Conservation (phyloP, 108 stramenopile species). For the Chaetoceros tenuissimus region DNA sequence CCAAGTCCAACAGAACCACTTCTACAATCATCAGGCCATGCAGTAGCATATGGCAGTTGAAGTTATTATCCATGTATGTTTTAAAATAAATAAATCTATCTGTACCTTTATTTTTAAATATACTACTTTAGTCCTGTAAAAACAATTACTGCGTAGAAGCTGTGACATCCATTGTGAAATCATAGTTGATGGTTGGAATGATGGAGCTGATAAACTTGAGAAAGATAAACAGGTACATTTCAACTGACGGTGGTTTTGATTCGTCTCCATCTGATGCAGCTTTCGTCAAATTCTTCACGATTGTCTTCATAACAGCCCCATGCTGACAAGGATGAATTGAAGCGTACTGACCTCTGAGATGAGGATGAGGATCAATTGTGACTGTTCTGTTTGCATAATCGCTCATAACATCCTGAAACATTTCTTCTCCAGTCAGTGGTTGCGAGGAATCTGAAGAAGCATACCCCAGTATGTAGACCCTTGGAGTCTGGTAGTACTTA, state of each 20-base stretch:
- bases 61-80: too few relatives aligned
- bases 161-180: conserved; percentile 96
- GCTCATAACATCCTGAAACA: conserved; percentile 96
- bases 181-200: conserved; percentile 99
- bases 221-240: conserved; percentile 97
- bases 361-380: conserved; percentile 96
- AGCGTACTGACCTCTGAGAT: conserved; percentile 82
- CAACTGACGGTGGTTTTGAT: conserved; percentile 56
- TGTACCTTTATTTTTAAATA: too few relatives aligned
- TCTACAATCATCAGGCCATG: too few relatives aligned
- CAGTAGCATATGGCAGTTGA: too few relatives aligned
- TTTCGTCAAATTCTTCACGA: conserved; percentile 78
- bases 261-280: conserved; percentile 15
- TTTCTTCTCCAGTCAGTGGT: conserved; percentile 80
- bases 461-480: conserved; percentile 95
- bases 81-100: too few relatives aligned
- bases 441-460: conserved; percentile 54
- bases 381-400: conserved; percentile 99
- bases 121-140: too few relatives aligned
- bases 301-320: conserved; percentile 96
- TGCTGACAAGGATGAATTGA: conserved; percentile 99
- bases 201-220: conserved; percentile 97
- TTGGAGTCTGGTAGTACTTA: conserved; percentile 97
- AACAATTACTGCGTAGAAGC: conserved; percentile 67
- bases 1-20: too few relatives aligned